These are phyloP conservation scores for Cyclotella kingstonii DNA, from an alignment of 108 stramenopile species.

Conservation along the genomic window DNA sequence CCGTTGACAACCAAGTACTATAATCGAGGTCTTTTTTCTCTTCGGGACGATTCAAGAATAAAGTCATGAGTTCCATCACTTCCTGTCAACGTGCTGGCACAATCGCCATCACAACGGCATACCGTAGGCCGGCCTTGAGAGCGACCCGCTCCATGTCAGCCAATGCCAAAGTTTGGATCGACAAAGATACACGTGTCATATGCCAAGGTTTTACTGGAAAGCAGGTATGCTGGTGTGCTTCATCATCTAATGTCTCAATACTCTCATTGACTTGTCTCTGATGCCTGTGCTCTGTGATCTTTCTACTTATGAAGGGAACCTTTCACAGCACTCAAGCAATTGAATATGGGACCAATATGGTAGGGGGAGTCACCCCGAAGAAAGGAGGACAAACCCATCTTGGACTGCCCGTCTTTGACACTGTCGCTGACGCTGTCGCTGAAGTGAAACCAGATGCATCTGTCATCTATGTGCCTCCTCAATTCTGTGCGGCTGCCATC, in stretches of 20 bases:
- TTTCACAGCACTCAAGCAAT: slow-evolving; percentile 91
- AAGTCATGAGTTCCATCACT: slow-evolving; percentile 20
- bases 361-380: slow-evolving; percentile 96
- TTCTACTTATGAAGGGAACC: slow-evolving; percentile 53
- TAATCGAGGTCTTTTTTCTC: no score
- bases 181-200: slow-evolving; percentile 96
- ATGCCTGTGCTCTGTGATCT: no score
- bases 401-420: slow-evolving; percentile 96
- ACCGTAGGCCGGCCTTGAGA: slow-evolving; percentile 6
- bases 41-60: no score
- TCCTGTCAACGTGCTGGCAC: slow-evolving; percentile 5
- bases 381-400: slow-evolving; percentile 94
- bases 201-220: slow-evolving; percentile 99
- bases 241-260: no score
- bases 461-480: slow-evolving; percentile 99
- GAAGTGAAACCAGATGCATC: slow-evolving; percentile 95
- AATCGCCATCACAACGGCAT: background rate
- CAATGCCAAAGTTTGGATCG: slow-evolving; percentile 94
- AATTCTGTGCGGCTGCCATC: slow-evolving; percentile 93
- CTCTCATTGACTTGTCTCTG: no score
- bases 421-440: slow-evolving; percentile 81
- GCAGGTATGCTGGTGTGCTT: slow-evolving; percentile 77
- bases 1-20: no score
- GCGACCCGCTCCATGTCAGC: slow-evolving; percentile 67
- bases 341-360: slow-evolving; percentile 98